These are phyloP conservation scores for Ampelocalamus luodianensis DNA, from an alignment of 176 grass and related monocot genomes.

Conservation along the genomic window DNA sequence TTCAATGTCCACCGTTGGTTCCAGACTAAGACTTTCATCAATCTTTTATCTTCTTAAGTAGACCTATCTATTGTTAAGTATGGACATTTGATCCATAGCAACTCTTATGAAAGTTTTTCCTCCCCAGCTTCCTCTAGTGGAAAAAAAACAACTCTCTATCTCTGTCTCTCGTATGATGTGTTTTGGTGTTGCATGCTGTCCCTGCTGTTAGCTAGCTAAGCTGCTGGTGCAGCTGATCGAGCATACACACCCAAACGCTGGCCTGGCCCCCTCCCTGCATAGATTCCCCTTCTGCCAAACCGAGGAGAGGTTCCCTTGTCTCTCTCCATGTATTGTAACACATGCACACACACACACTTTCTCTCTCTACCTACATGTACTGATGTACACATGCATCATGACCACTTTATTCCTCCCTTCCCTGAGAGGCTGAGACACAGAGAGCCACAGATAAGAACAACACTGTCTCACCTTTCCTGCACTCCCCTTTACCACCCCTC, in stretches of 20 bases:
- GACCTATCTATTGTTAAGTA: no score
- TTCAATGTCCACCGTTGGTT: no score
- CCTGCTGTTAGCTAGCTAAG: neutral
- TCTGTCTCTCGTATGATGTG: neutral
- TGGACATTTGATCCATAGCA: no score
- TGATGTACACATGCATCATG: constrained; percentile 3
- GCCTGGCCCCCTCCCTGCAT: neutral
- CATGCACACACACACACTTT: neutral
- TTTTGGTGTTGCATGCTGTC: constrained; percentile 30
- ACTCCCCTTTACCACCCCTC: neutral
- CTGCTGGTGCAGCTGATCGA: neutral
- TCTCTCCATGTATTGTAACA: neutral
- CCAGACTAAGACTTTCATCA: neutral
- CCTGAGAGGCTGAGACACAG: constrained; percentile 6
- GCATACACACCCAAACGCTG: constrained; percentile 30
- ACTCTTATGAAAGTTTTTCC: no score
- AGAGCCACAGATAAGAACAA: constrained; percentile 10
- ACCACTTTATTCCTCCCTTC: constrained; percentile 34
- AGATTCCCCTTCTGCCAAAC: constrained; percentile 53
- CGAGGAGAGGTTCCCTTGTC: constrained; percentile 17
- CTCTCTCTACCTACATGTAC: neutral
- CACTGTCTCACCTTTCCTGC: constrained; percentile 21
- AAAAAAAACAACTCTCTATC: neutral
- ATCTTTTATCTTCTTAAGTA: neutral
- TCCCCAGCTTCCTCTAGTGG: no score